Conservation (phyloP, 2,329 filamentous ascomycete genomes). For the Cytospora piceae region DNA sequence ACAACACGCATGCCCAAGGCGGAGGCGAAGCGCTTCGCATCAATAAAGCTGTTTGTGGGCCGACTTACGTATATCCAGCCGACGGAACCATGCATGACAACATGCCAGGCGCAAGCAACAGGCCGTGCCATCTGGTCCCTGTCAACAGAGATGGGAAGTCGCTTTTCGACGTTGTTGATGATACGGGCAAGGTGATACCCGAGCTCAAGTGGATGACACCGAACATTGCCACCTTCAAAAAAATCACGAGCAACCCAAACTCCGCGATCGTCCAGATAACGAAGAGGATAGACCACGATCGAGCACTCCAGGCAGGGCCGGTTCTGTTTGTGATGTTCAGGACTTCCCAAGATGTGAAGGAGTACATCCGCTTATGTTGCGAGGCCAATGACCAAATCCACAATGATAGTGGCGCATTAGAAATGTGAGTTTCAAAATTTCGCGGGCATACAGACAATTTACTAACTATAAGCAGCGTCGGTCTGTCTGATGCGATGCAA, state of each 20-base stretch:
- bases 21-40: slow-evolving; percentile 1
- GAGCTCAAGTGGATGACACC: slow-evolving; percentile 27
- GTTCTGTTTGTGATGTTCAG: slow-evolving; percentile 13
- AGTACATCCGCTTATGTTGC: not conserved
- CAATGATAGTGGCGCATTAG: not conserved
- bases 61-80: slow-evolving; percentile 18
- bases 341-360: slow-evolving; percentile 22
- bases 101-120: slow-evolving; percentile 1
- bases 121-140: slow-evolving; percentile 1
- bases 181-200: not conserved
- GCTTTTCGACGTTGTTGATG: slow-evolving; percentile 14
- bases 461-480: slow-evolving; percentile 12
- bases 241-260: not conserved
- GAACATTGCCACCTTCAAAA: slow-evolving; percentile 6
- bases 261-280: slow-evolving; percentile 12
- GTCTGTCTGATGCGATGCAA: not conserved
- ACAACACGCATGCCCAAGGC: not conserved
- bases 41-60: slow-evolving; percentile 22
- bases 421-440: slow-evolving; percentile 9
- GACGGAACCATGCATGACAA: not conserved
- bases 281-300: not conserved
- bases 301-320: not conserved
- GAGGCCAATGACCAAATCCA: not conserved
- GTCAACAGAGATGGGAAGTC: no score
- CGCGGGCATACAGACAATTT: not conserved